phyloP scores from a whole-genome alignment of 805 yeast species.

The Wickerhamomyces ciferrii region DNA sequence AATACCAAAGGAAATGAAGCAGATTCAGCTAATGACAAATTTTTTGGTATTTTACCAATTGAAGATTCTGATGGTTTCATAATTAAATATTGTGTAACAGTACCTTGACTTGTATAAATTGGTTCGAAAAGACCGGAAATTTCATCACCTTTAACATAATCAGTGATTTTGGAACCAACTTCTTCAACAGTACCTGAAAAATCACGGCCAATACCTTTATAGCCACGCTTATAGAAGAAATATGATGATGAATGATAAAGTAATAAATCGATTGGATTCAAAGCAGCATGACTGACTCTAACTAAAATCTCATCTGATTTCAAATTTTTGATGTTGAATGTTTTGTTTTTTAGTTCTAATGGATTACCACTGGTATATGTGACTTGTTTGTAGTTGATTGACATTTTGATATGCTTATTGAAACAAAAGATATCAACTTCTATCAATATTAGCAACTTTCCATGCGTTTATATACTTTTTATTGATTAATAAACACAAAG shows the following conservation, averaged over 20 bases:
- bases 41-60: conserved; percentile 35
- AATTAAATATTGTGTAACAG: conserved; percentile 41
- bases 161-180: conserved; percentile 34
- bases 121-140: conserved; percentile 39
- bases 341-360: too few species aligned
- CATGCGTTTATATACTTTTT: too few species aligned
- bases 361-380: too few species aligned
- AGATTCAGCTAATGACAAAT: conserved; percentile 40
- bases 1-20: conserved; percentile 62
- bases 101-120: conserved; percentile 27
- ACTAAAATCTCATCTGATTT: conserved; percentile 34
- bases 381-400: too few species aligned
- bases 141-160: conserved; percentile 43
- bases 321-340: not conserved
- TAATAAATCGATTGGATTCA: conserved; percentile 56
- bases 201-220: conserved; percentile 45
- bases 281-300: conserved; percentile 41
- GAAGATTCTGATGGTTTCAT: conserved; percentile 9
- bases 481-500: too few species aligned
- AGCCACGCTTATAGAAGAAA: conserved; percentile 10
- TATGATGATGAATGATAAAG: conserved; percentile 25
- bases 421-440: too few species aligned
- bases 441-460: too few species aligned
- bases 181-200: conserved; percentile 50
- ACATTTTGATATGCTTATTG: too few species aligned